Base-by-base conservation (phyloP, 2,329 filamentous ascomycete species). In the Penicillium concentricum region DNA sequence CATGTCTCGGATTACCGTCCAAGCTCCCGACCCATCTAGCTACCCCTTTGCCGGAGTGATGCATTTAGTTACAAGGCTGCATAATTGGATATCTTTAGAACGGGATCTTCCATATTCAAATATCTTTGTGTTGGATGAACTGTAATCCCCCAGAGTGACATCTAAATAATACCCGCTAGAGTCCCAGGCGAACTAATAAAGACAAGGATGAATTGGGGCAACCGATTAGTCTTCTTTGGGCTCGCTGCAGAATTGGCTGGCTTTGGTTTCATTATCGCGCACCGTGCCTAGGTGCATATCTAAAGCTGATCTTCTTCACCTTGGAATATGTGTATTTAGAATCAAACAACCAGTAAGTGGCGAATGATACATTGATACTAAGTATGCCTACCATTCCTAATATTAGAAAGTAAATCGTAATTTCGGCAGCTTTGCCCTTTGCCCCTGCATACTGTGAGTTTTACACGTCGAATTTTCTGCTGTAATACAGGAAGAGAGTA, bases 11-110 rank as follows among this genome's bases (percentile, higher is more conserved):
- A 34, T 54, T 20, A 10, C 12, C 7, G 48, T 56, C 47, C 41
- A 56, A 56, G 53, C 47, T 51, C 20, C 53, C 24, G 13, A 22
- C 28, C 28, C 30, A 20, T 51, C 30, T 35, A 47, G 34, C 26
- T 39, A 54, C 8, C 44, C 28, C 28, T 32, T 47, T n/a, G 28
- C 48, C 5, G 41, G 30, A 16, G 30, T 45, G 50, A 35, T 41
- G 34, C 39, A 45, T 38, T 24, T 45, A 16, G 18, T 39, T 22
- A 22, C 44, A 28, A 52, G 41, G 35, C 41, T 35, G 41, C 35
- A 46, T 28, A 52, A 30, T 45, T 39, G 32, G 34, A 35, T 52
- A 56, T 46, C 26, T 39, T 56, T 56, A 56, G 48, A 56, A 46
- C 16, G 15, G 10, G 8, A 3, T 5, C 18, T 20, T 3, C 4